phyloP scores from a whole-genome alignment of 1,139 yeast genomes.

The Yamadazyma trypodendri region DNA sequence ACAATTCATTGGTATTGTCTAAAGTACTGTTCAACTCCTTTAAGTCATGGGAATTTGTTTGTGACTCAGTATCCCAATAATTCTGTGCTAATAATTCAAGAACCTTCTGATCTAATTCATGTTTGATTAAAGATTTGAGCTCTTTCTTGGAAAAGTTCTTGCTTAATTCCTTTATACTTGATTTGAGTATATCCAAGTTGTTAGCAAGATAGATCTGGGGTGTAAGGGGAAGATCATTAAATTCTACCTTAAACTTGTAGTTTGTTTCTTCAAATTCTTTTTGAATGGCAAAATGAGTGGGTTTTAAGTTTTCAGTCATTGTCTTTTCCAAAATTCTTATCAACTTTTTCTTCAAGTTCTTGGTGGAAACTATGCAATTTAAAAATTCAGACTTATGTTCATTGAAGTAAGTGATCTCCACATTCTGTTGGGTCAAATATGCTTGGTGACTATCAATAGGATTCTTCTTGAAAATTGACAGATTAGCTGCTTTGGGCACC shows the following conservation, averaged over 20 bases:
- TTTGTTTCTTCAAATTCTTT: conserved; percentile 92
- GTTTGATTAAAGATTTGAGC: conserved; percentile 72
- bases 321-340: conserved; percentile 86
- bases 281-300: conserved; percentile 82
- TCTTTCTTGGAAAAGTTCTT: conserved; percentile 82
- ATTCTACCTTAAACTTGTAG: conserved; percentile 92
- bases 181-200: conserved; percentile 82
- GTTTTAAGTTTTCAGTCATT: conserved; percentile 86
- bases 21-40: conserved; percentile 48
- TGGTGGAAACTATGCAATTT: conserved; percentile 76
- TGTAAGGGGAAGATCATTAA: conserved; percentile 89
- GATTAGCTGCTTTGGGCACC: conserved; percentile 46
- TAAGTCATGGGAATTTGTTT: conserved; percentile 46
- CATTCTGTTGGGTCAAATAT: conserved; percentile 61
- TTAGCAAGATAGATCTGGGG: conserved; percentile 93
- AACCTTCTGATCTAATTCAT: conserved; percentile 85
- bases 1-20: conserved; percentile 64
- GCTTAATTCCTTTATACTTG: conserved; percentile 84
- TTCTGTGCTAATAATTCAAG: conserved; percentile 83
- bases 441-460: conserved; percentile 45
- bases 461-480: conserved; percentile 34
- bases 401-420: conserved; percentile 59
- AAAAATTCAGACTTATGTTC: conserved; percentile 59
- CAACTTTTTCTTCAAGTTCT: conserved; percentile 70
- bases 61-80: conserved; percentile 64